Evolutionary conservation across 805 yeast genomes (phyloP).

Genomic region (Candida germanica): DNA sequence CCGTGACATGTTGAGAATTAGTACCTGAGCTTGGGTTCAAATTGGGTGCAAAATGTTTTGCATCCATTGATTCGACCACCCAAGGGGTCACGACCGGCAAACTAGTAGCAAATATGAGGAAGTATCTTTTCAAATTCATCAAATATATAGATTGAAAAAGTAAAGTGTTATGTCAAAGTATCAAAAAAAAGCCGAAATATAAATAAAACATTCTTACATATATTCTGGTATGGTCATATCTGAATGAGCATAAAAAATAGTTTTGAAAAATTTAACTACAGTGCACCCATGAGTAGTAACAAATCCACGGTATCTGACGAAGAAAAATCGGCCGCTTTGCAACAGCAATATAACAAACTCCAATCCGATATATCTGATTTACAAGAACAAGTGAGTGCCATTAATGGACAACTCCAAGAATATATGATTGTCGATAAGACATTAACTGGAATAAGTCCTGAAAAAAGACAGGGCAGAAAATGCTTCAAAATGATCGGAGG

Average conservation of each 20-base stretch:
- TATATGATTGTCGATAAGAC: conserved; percentile 42
- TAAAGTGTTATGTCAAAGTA: no score
- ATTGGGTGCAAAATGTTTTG: no score
- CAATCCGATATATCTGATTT: conserved; percentile 38
- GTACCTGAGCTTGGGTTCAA: background rate
- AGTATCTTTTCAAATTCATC: no score
- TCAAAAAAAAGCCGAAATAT: no score
- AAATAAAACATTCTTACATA: no score
- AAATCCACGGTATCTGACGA: conserved; percentile 14
- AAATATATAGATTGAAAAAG: no score
- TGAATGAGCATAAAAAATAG: conserved; percentile 1
- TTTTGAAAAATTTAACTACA: background rate
- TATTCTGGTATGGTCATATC: no score
- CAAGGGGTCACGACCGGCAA: no score
- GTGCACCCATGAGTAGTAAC: background rate
- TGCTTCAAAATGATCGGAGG: conserved; percentile 95
- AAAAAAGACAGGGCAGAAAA: conserved; percentile 50
- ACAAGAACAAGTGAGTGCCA: conserved; percentile 34
- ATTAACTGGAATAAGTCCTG: conserved; percentile 31
- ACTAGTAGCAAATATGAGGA: no score
- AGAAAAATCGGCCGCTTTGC: conserved; percentile 39
- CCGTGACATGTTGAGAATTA: conserved; percentile 1
- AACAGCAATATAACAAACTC: conserved; percentile 38
- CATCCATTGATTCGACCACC: conserved; percentile 1
- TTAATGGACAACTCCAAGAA: conserved; percentile 38